Evolutionary conservation across 768 basidiomycete genomes (phyloP), one percentile per base, ranked within the genome.

Genomic region (Tremella yokohamensis): DNA sequence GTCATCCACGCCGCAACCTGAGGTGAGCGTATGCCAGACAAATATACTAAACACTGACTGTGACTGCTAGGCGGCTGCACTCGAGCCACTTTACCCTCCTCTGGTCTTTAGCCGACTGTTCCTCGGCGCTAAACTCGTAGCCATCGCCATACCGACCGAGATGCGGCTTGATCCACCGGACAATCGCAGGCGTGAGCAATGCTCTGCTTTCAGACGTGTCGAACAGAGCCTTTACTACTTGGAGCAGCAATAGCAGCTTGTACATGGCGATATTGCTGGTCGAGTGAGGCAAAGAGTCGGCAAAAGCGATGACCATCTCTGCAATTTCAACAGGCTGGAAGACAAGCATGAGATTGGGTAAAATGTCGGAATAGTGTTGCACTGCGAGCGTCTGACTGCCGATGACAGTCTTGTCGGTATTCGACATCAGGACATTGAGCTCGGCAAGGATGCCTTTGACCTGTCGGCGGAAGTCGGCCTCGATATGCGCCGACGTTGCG

Each of bases 311-410:
- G 11, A 85, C 86, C 59, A 93, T 84, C 12, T 88, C 84, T 22
- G 93, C 89, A 9, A 96, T 84, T 72, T 97, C 92, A 8, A 88
- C 83, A 4, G 83, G 85, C 15, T 83, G 77, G 71, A 90, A 92
- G 18, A 92, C 85, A 68, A 88, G 86, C 34, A 85, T 81, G 18
- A 97, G 81, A 71, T 91, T 89, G 3, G 93, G 91, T 9, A 98
- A 80, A 61, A 94, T 88, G 20, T 89, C 87, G 1, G 90, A 87
- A 73, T 96, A 97, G 77, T 92, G 88, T 71, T 93, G 90, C 12
- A 96, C 80, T 4, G 91, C 91, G 59, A 94, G 86, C 1, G 90
- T 91, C 72, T 98, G 94, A 1, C 94, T 94, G 51, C 94, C 94
- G 49, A 98, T 90, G 74, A 96, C 87, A n/a, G 88, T 84, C 4